phyloP scores from a whole-genome alignment of 331 rosid genomes.

The Rosa hybrid region DNA sequence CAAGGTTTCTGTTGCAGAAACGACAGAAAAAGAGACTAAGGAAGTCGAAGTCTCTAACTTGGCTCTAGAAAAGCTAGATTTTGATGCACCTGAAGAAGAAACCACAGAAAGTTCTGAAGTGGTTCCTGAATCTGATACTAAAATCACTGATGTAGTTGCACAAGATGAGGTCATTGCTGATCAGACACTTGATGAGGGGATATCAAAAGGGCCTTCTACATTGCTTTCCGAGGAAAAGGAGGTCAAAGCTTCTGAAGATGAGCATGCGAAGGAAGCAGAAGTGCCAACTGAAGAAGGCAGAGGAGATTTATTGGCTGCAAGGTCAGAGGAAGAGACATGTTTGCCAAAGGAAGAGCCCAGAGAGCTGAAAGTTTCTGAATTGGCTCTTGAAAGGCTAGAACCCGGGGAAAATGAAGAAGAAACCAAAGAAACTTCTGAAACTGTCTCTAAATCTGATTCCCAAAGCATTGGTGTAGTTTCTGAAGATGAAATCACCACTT shows the following conservation, averaged over 20 bases:
- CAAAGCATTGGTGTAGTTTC: background rate
- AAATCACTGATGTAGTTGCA: background rate
- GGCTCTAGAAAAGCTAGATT: constrained; percentile 3
- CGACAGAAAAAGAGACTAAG: background rate
- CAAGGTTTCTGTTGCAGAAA: background rate
- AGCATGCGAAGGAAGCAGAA: constrained; percentile 10
- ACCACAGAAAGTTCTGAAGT: background rate
- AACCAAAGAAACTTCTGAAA: constrained; percentile 8
- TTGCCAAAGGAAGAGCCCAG: constrained; percentile 26
- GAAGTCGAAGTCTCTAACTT: background rate
- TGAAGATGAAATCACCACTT: constrained; percentile 13
- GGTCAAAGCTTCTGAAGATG: background rate
- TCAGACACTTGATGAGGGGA: background rate
- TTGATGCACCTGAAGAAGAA: constrained; percentile 21
- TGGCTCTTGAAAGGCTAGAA: constrained; percentile 11
- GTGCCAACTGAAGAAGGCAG: background rate
- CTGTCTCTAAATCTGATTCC: background rate
- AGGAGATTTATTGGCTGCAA: background rate
- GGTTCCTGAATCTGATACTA: constrained; percentile 2
- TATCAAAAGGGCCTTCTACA: constrained; percentile 10
- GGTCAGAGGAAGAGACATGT: constrained; percentile 13
- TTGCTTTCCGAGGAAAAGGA: constrained; percentile 16
- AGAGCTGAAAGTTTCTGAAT: constrained; percentile 1
- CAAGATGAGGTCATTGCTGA: constrained; percentile 5
- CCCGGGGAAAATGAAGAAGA: constrained; percentile 17